phyloP scores from a whole-genome alignment of 2,329 filamentous ascomycete genomes.

The Karstenula rhodostoma region DNA sequence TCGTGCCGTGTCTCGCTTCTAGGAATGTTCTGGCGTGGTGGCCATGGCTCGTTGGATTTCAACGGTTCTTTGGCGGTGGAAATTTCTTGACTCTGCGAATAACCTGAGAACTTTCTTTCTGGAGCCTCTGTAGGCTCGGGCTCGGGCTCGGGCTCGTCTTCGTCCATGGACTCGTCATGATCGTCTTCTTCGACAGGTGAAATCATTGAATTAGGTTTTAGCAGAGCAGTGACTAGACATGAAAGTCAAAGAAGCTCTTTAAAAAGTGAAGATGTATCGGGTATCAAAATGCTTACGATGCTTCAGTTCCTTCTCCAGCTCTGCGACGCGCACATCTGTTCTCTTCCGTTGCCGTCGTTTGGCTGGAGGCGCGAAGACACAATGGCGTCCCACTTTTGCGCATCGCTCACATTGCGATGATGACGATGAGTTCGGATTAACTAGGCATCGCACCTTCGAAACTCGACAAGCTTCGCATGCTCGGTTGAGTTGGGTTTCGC shows the following conservation, averaged over 20 bases:
- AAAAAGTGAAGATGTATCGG: too few relatives aligned
- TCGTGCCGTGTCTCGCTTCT: conserved; percentile 25
- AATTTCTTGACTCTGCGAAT: conserved; percentile 23
- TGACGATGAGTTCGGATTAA: conserved; percentile 34
- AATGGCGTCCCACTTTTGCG: conserved; percentile 41
- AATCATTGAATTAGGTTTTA: conserved; percentile 32
- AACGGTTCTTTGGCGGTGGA: conserved; percentile 17
- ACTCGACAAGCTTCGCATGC: conserved; percentile 48
- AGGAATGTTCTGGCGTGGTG: background rate
- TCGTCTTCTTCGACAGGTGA: conserved; percentile 37
- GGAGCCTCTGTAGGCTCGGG: conserved; percentile 18
- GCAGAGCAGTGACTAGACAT: conserved; percentile 36
- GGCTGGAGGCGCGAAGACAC: conserved; percentile 47
- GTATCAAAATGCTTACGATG: conserved; percentile 17
- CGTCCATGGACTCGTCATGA: conserved; percentile 39
- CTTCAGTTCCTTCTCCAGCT: conserved; percentile 47
- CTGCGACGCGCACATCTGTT: conserved; percentile 48
- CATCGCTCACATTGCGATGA: conserved; percentile 46
- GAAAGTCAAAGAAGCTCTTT: too few relatives aligned
- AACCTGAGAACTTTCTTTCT: conserved; percentile 27
- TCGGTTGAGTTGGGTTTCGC: conserved; percentile 44
- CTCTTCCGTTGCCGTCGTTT: conserved; percentile 47
- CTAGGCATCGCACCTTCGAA: conserved; percentile 47
- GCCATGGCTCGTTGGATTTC: conserved; percentile 5
- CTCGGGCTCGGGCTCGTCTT: conserved; percentile 32